Base-by-base conservation (phyloP, 2,329 filamentous ascomycete species). In the Penicillium sp. region DNA sequence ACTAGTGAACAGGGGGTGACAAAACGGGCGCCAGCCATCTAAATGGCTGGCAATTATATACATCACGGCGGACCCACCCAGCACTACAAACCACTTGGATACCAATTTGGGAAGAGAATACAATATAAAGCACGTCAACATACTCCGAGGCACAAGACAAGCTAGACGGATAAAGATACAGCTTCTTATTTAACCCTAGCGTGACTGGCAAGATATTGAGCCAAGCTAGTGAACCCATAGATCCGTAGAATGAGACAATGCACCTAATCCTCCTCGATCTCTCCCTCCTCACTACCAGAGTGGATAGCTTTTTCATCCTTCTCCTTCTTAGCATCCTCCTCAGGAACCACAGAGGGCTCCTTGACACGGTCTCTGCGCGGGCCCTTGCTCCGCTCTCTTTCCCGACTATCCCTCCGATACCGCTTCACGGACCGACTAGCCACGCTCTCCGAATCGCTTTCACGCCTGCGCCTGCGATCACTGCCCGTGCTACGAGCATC, bases 241-340 rank as follows among this genome's bases (percentile, higher is more conserved):
- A 16, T 27, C 11, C 38, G 5, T 6, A 11, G 27, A 10, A 28
- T 16, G 10, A 27, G 18, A 38, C 13, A 5, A 27, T 18, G 39
- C 45, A 46, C 41, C 60, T 65, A 78, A 54, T 78, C 76, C 78
- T 97, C 92, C 73, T 96, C 94, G 63, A 99, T 97, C 76, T 99
- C 94, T 46, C 94, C 94, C 74, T 99, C 94, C 75, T 99, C 94
- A 67, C 92, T 96, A 47, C 94, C 94, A 53, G 89, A 92, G 65
- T 89, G 86, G 50, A 91, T 79, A 5, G 73, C 73, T 58, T 74
- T 75, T 45, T 78, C 78, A 54, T 78, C 76, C 63, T 66, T 62
- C 56, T 66, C 76, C 64, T 66, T 62, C 56, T 66, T 71, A 25
- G 47, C 56, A 30, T 68, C 67, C 11, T 68, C 64, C 45, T 68